These are phyloP conservation scores for Asparagopsis taxiformis DNA, from an alignment of 31 red algal species.

Conservation along the genomic window DNA sequence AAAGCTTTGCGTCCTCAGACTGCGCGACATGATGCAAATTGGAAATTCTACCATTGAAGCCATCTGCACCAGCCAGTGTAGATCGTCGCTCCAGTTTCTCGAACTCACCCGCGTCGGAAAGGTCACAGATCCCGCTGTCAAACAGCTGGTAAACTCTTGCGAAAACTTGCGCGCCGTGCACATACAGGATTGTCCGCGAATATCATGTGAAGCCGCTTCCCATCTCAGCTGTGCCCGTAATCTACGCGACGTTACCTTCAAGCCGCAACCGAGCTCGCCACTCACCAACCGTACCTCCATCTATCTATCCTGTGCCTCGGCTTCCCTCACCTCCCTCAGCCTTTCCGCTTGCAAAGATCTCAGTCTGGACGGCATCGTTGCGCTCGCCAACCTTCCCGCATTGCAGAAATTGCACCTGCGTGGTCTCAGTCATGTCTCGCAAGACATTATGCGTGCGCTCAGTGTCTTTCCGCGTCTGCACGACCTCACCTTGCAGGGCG, in stretches of 20 bases:
- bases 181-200: constrained; percentile 19
- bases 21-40: constrained; percentile 23
- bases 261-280: constrained; percentile 2
- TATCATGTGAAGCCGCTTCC: constrained; percentile 41
- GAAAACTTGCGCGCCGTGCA: constrained; percentile 20
- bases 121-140: constrained; percentile 29
- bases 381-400: constrained; percentile 28
- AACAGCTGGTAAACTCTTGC: constrained; percentile 50
- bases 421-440: constrained; percentile 26
- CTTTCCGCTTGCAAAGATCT: constrained; percentile 40
- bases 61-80: constrained; percentile 11
- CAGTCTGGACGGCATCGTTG: constrained; percentile 30
- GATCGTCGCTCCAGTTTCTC: constrained; percentile 2
- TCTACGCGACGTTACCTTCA: constrained; percentile 14
- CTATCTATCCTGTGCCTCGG: constrained; percentile 38
- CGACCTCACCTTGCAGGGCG: constrained; percentile 26
- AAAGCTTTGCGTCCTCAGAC: constrained; percentile 13
- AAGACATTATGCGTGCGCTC: constrained; percentile 30
- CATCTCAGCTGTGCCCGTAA: constrained; percentile 41
- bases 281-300: constrained; percentile 24
- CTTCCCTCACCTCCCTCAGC: constrained; percentile 19
- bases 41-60: constrained; percentile 30
- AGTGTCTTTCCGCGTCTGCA: constrained; percentile 42
- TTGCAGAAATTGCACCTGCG: constrained; percentile 28
- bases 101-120: constrained; percentile 4